phyloP scores from a whole-genome alignment of 1,284 basidiomycete species.

The Moesziomyces sp. region DNA sequence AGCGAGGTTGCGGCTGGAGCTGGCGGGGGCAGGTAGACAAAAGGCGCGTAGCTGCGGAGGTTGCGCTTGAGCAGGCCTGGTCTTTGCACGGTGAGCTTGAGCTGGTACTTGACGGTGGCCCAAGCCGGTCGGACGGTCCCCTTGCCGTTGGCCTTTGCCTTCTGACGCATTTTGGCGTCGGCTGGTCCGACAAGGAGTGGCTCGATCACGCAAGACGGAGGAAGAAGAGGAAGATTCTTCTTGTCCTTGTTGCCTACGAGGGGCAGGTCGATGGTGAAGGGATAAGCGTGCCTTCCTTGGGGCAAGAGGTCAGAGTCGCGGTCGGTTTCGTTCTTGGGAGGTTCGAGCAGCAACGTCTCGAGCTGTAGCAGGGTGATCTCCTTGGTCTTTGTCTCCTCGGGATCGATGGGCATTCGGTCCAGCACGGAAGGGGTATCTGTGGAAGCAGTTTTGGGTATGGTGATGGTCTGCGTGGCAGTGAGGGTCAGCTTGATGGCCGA shows the following conservation, averaged over 20 bases:
- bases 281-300: constrained; percentile 43
- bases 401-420: constrained; percentile 19
- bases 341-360: constrained; percentile 42
- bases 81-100: constrained; percentile 60
- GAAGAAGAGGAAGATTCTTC: constrained; percentile 22
- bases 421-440: constrained; percentile 29
- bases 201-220: constrained; percentile 39
- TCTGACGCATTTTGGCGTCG: constrained; percentile 14
- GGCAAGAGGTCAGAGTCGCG: constrained; percentile 25
- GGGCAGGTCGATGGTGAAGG: constrained; percentile 48
- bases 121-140: constrained; percentile 30
- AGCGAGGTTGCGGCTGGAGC: constrained; percentile 18
- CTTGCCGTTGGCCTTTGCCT: constrained; percentile 13
- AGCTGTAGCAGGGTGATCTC: constrained; percentile 48
- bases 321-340: constrained; percentile 14
- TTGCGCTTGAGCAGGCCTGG: constrained; percentile 56
- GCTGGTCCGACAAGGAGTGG: constrained; percentile 29
- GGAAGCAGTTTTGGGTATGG: constrained; percentile 33
- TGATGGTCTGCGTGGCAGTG: constrained; percentile 31
- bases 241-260: constrained; percentile 25
- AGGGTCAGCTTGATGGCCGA: constrained; percentile 50
- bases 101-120: constrained; percentile 62
- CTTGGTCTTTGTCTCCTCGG: constrained; percentile 42
- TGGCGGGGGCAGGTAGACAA: constrained; percentile 61
- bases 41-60: constrained; percentile 58